These are phyloP conservation scores for Phytophthora quininea DNA, from an alignment of 352 stramenopile genomes.

Conservation along the genomic window DNA sequence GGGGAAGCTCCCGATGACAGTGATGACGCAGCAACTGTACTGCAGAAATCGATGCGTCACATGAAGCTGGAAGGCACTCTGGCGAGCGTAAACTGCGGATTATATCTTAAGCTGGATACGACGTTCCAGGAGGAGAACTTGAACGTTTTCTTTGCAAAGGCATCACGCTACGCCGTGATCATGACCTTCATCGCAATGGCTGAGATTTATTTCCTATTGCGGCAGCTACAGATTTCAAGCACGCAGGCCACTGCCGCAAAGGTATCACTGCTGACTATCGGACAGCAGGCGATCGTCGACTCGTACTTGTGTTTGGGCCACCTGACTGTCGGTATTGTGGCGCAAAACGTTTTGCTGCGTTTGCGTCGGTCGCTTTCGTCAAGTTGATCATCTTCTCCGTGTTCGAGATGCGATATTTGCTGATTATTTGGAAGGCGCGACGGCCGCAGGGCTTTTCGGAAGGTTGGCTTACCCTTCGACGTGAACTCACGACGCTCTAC, in stretches of 20 bases:
- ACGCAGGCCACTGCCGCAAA: slow-evolving; percentile 86
- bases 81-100: slow-evolving; percentile 76
- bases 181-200: slow-evolving; percentile 88
- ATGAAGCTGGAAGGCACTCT: slow-evolving; percentile 68
- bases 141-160: slow-evolving; percentile 83
- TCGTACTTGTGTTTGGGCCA: slow-evolving; percentile 96
- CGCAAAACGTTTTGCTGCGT: slow-evolving; percentile 94
- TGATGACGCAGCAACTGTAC: slow-evolving; percentile 38
- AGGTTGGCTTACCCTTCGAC: slow-evolving; percentile 89
- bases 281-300: slow-evolving; percentile 90
- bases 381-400: slow-evolving; percentile 99
- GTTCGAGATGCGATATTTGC: slow-evolving; percentile 98
- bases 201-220: slow-evolving; percentile 88
- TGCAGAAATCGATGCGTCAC: slow-evolving; percentile 47
- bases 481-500: slow-evolving; percentile 95
- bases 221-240: slow-evolving; percentile 84
- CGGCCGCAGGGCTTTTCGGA: slow-evolving; percentile 86
- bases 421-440: slow-evolving; percentile 96
- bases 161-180: slow-evolving; percentile 76
- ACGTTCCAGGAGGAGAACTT: slow-evolving; percentile 86
- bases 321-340: slow-evolving; percentile 94
- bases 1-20: slow-evolving; percentile 31
- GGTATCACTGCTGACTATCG: slow-evolving; percentile 84
- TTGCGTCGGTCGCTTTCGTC: slow-evolving; percentile 97
- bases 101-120: slow-evolving; percentile 78